Conservation (phyloP, 352 stramenopile genomes). For the Phytophthora syringae region DNA sequence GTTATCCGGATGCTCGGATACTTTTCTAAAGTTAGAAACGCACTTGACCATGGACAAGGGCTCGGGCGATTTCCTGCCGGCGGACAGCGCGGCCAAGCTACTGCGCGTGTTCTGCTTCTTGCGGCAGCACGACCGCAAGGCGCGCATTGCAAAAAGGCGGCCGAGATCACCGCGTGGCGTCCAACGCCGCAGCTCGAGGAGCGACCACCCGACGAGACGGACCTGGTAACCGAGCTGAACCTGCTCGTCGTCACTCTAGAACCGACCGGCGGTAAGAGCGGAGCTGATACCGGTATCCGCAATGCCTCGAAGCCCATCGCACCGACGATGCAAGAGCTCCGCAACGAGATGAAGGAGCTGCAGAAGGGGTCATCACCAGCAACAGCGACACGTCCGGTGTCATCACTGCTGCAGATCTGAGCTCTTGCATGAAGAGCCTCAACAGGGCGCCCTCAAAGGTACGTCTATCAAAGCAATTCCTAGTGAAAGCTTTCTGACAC, state of each 20-base stretch:
- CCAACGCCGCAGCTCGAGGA: conserved; percentile 2
- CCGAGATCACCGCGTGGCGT: conserved; percentile 39
- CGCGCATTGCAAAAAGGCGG: conserved; percentile 41
- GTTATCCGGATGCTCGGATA: too few species aligned
- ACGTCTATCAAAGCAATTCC: too few species aligned
- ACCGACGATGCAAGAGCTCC: conserved; percentile 20
- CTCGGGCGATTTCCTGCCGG: conserved; percentile 33
- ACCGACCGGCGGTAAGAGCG: background rate
- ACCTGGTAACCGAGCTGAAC: conserved; percentile 42
- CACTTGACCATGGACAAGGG: conserved; percentile 11
- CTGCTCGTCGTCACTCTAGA: conserved; percentile 25
- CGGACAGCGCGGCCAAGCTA: conserved; percentile 53
- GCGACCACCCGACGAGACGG: conserved; percentile 23
- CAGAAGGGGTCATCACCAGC: conserved; percentile 48
- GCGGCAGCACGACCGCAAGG: conserved; percentile 65
- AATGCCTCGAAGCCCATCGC: conserved; percentile 1
- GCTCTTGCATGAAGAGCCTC: conserved; percentile 50
- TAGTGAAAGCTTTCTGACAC: too few species aligned
- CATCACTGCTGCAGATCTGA: conserved; percentile 55
- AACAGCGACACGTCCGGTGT: conserved; percentile 42
- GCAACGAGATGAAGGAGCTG: conserved; percentile 46
- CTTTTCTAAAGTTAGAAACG: background rate
- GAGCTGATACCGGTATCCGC: too few species aligned
- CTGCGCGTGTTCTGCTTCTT: conserved; percentile 61
- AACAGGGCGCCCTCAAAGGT: background rate